Conservation (phyloP, 148 eudicot species). For the Rhododendron williamsianum region DNA sequence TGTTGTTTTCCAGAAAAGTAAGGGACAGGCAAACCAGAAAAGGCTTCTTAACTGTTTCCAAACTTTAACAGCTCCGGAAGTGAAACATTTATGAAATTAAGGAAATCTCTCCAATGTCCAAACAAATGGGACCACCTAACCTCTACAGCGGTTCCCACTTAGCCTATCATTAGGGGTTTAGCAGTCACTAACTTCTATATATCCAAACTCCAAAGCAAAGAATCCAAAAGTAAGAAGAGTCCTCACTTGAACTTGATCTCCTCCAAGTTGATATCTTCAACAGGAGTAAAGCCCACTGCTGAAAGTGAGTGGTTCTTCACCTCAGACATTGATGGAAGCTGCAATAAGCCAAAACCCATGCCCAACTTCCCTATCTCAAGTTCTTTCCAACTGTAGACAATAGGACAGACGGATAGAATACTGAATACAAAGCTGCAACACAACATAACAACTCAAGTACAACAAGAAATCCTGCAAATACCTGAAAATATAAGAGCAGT, state of each 20-base stretch:
- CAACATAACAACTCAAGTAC: neutral
- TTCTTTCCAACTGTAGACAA: slow-evolving; percentile 52
- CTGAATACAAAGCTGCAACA: neutral
- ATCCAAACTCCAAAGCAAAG: neutral
- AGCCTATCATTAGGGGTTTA: neutral
- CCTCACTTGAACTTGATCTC: slow-evolving; percentile 91
- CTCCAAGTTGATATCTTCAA: slow-evolving; percentile 55
- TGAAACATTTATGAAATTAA: neutral
- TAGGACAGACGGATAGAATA: neutral
- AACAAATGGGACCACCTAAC: neutral
- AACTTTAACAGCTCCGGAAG: neutral
- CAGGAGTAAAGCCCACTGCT: slow-evolving; percentile 63
- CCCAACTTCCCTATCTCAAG: slow-evolving; percentile 90
- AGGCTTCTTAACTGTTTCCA: neutral
- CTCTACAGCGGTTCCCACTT: neutral
- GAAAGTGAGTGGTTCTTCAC: slow-evolving; percentile 67
- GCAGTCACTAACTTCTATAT: slow-evolving; percentile 2
- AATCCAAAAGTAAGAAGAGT: slow-evolving; percentile 4
- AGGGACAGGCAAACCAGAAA: neutral
- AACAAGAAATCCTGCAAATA: slow-evolving; percentile 12
- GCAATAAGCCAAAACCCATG: slow-evolving; percentile 88
- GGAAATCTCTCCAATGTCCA: neutral
- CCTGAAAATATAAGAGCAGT: slow-evolving; percentile 81
- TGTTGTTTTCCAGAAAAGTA: neutral
- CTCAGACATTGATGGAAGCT: slow-evolving; percentile 79